Evolutionary conservation across 2,329 filamentous ascomycete species (phyloP).

Genomic region (Xylaria sp.): DNA sequence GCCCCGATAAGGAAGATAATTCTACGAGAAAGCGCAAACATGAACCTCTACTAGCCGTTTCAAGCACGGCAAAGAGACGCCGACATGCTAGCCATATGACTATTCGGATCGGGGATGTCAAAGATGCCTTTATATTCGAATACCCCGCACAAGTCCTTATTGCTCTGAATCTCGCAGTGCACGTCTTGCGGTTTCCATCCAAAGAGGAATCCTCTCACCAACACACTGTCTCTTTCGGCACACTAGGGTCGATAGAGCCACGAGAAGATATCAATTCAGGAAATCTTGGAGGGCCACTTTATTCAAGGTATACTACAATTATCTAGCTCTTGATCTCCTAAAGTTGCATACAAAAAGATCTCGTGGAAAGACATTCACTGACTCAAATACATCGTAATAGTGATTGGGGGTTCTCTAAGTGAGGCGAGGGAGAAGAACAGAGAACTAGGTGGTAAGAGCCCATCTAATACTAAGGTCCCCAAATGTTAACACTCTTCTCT

Average conservation of each 20-base stretch:
- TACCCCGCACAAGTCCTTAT: background rate
- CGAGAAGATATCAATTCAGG: background rate
- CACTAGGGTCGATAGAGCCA: background rate
- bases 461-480: background rate
- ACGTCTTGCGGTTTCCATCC: background rate
- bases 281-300: background rate
- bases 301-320: background rate
- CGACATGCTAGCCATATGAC: background rate
- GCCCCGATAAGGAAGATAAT: background rate
- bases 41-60: no score
- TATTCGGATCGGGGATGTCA: background rate
- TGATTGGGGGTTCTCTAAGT: background rate
- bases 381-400: background rate
- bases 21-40: no score
- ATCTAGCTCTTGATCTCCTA: background rate
- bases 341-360: background rate
- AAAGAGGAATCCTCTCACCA: background rate
- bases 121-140: conserved; percentile 6
- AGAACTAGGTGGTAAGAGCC: background rate
- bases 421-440: background rate
- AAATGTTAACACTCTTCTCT: background rate
- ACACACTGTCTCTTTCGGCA: background rate
- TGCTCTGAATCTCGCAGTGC: background rate
- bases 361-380: background rate
- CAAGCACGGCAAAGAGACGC: background rate